Base-by-base conservation (phyloP, 495 filamentous ascomycete species). In the Neurospora sp. region DNA sequence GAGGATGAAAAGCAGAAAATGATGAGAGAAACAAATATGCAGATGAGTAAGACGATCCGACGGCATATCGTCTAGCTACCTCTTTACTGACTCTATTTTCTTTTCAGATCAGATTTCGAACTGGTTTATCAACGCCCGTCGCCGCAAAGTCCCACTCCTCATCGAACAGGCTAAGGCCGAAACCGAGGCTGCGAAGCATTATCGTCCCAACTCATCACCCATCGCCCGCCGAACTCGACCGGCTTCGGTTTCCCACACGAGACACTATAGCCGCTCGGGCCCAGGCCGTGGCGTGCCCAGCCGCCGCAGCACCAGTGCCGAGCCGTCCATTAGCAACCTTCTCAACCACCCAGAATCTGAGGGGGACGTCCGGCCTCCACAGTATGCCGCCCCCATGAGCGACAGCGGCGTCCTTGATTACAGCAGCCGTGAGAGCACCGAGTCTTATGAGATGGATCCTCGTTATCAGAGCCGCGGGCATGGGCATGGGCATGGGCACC, bases 51-150 rank as follows among this genome's bases (percentile, higher is more conserved):
- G 89, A 89, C 7, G 8, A 18, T 20, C 10, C 12, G 53, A 65
- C 0, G 8, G 12, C 27, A 35, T 16, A 31, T 0, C 37, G 9
- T 42, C 35, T 59, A 73, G 22, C 39, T 41, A 69, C 3, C n/a
- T 10, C 22, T 44, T 69, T 44, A 53, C 71, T 73, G 71, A 79
- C 76, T 39, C 38, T 69, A 44, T 35, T 38, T 47, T 22, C 44
- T 59, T 47, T 42, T 53, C 74, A 82, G 83, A 84, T 75, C 81
- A 97, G 88, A 93, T 97, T 70, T 94, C 92, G 73, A 97, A 97
- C 78, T 97, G 94, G 94, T 97, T 97, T 80, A 97, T 97, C 80
- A 97, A 97, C 76, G 93, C 93, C 10, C 87, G 94, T 70, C 86
- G 94, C 65, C 89, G 94, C 53, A 90, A 93, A 73, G 81, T 94